Percentiles rank a stretch among this genome's conserved stretches.
phyloP scores from a whole-genome alignment of 2,329 filamentous ascomycete genomes.

The Ophiostoma quercus region DNA sequence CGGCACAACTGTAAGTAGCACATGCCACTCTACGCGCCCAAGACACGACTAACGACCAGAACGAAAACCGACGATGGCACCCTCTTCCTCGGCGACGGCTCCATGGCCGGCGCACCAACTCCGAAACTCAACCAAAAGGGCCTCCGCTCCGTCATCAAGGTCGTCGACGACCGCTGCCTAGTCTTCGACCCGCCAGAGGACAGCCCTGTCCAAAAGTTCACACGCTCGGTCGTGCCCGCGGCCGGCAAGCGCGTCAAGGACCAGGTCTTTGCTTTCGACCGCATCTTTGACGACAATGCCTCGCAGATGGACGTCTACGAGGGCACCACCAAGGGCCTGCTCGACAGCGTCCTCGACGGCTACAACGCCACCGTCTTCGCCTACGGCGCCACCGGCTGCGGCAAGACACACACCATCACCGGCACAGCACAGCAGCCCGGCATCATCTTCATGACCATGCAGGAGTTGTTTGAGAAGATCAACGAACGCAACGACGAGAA shows the following conservation, averaged over 20 bases:
- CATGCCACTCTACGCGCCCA: background rate
- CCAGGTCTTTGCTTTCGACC: constrained; percentile 94
- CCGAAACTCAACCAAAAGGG: constrained; percentile 83
- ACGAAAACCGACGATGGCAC: constrained; percentile 74
- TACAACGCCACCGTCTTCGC: constrained; percentile 99
- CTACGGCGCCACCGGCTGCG: constrained; percentile 94
- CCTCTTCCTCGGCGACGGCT: constrained; percentile 93
- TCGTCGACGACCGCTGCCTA: constrained; percentile 90
- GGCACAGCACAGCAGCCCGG: constrained; percentile 88
- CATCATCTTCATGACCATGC: constrained; percentile 98
- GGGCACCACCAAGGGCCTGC: constrained; percentile 77
- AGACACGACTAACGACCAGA: constrained; percentile 34
- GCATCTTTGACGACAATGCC: constrained; percentile 93
- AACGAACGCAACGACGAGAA: constrained; percentile 81
- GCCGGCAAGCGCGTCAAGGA: constrained; percentile 92
- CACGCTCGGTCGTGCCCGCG: constrained; percentile 67
- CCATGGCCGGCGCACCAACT: constrained; percentile 76
- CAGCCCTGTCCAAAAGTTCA: constrained; percentile 82
- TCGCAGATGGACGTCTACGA: constrained; percentile 93
- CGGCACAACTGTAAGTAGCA: constrained; percentile 70
- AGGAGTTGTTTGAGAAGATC: constrained; percentile 96
- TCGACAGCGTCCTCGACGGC: constrained; percentile 92
- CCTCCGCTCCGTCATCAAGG: constrained; percentile 86
- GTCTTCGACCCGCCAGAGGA: constrained; percentile 97
- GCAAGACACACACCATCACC: constrained; percentile 96